These are phyloP conservation scores for Acrocalymma vagum DNA, from an alignment of 2,329 filamentous ascomycete species.

Conservation along the genomic window DNA sequence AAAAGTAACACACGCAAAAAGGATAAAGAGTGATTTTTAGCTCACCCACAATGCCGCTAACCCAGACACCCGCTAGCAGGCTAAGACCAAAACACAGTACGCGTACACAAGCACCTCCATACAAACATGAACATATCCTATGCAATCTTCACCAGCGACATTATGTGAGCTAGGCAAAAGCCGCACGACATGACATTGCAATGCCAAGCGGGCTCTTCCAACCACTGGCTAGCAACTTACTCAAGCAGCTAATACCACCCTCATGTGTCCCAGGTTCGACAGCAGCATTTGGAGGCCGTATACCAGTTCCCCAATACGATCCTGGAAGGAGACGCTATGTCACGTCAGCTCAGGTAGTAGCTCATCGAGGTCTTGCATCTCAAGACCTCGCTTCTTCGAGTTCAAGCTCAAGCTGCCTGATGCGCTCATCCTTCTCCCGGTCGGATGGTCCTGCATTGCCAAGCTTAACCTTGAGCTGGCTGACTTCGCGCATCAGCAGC, in stretches of 20 bases:
- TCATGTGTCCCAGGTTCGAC: no score
- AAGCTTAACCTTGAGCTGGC: constrained; percentile 77
- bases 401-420: constrained; percentile 50
- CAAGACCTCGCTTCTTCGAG: constrained; percentile 51
- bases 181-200: no score
- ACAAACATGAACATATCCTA: no score
- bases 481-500: constrained; percentile 68
- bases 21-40: not conserved
- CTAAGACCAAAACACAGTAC: constrained; percentile 7
- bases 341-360: constrained; percentile 11
- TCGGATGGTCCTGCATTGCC: constrained; percentile 48
- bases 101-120: constrained; percentile 14
- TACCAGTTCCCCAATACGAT: not conserved
- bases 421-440: constrained; percentile 51
- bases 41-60: constrained; percentile 21
- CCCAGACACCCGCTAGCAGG: constrained; percentile 16
- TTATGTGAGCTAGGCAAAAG: no score
- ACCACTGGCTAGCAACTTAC: no score
- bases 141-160: no score
- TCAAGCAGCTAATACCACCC: no score
- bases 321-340: constrained; percentile 3
- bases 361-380: constrained; percentile 12
- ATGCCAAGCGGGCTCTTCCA: no score
- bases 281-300: no score
- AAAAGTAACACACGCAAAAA: no score